phyloP scores from a whole-genome alignment of 768 basidiomycete species.

The Lentinula boryana region DNA sequence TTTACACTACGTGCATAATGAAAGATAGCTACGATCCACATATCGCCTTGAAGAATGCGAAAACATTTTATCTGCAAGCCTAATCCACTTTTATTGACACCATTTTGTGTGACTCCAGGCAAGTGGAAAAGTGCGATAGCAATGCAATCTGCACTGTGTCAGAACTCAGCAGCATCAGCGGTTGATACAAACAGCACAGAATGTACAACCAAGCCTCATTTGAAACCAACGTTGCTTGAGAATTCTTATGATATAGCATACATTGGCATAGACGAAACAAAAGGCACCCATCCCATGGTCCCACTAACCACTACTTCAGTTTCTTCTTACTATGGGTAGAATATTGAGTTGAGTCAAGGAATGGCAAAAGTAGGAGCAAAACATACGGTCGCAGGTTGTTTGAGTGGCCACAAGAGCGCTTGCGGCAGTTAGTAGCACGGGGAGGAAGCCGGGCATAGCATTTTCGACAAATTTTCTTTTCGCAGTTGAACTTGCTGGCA shows the following conservation, averaged over 20 bases:
- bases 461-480: conserved; percentile 99
- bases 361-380: neutral
- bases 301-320: conserved; percentile 5
- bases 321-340: conserved; percentile 1
- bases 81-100: no score
- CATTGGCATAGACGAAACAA: neutral
- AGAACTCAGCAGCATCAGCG: no score
- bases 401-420: conserved; percentile 87
- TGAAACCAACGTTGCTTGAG: neutral
- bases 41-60: no score
- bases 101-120: no score
- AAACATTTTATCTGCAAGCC: no score
- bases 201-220: neutral
- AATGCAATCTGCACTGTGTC: no score
- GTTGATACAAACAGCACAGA: no score
- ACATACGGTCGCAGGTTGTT: conserved; percentile 89
- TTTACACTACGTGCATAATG: no score
- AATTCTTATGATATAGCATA: neutral
- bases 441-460: conserved; percentile 99
- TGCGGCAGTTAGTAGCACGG: conserved; percentile 99
- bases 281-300: neutral
- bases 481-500: conserved; percentile 97
- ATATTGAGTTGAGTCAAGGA: neutral
- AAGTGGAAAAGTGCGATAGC: no score
- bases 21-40: no score